Base-by-base conservation (phyloP, 768 basidiomycete species). In the Tephrocybe sp. region DNA sequence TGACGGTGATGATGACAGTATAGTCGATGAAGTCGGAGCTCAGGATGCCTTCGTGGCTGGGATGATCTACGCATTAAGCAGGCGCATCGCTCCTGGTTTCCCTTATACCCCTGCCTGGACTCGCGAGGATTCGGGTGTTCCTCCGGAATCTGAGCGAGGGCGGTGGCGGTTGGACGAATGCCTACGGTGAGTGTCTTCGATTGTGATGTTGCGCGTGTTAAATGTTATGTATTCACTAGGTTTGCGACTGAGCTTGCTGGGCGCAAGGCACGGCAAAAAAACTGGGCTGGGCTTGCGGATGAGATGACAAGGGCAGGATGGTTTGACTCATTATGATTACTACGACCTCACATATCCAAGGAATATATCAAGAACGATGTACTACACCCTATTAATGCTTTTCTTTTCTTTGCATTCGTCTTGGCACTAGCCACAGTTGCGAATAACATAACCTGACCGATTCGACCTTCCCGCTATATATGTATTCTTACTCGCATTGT, bases 181-280 rank as follows among this genome's bases (percentile, higher is more conserved):
- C 64, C 63, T 93, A 58, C 74, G 85, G 87, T 89, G 45, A 44
- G 70, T 63, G 3, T 44, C n/a, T n/a, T 30, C 3, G 12, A 21
- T 16, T 42, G 19, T 42, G 22, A 12, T 46, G 38, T 40, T 47
- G n/a, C n/a, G n/a, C n/a, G n/a, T n/a, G n/a, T 30, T 23, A 11
- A 9, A 27, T 4, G 19, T 27, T 24, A 45, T 50, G 40, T 1
- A 19, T 46, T 31, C 46, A 6, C 4, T 47, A 91, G 90, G 58
- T 93, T 93, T 65, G 89, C 90, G 6, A 90, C 88, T 0, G 90
- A 93, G 63, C 69, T 92, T 8, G 80, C 89, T 12, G 88, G 89
- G 30, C 75, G 90, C 27, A 89, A 86, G 62, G 85, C 83, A 8
- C 72, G 83, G 40, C 69, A 76, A 44, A 68, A 72, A 41, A 74